Evolutionary conservation across 2,329 filamentous ascomycete species (phyloP).

Genomic region (Zymoseptoria tritici): DNA sequence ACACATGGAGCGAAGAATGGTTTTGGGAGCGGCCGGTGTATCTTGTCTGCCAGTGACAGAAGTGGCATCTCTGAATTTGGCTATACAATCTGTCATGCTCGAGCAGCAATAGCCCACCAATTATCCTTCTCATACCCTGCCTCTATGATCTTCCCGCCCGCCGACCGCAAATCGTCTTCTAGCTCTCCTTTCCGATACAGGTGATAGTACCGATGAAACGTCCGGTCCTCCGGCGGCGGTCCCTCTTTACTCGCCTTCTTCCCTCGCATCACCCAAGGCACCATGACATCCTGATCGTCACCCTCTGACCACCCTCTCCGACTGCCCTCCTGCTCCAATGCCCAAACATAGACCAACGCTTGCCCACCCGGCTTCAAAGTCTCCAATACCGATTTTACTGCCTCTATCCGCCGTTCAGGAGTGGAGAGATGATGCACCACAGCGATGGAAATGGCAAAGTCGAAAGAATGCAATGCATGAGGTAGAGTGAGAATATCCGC

Average conservation of each 20-base stretch:
- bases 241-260: constrained; percentile 27
- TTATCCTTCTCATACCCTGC: constrained; percentile 95
- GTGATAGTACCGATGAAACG: constrained; percentile 89
- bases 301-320: constrained; percentile 82
- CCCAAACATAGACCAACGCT: constrained; percentile 87
- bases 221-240: constrained; percentile 35
- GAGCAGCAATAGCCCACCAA: constrained; percentile 74
- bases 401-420: constrained; percentile 60
- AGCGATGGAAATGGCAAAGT: constrained; percentile 91
- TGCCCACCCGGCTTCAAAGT: constrained; percentile 49
- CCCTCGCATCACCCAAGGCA: constrained; percentile 75
- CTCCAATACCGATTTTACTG: constrained; percentile 62
- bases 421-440: constrained; percentile 93
- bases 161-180: constrained; percentile 66
- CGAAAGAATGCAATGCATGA: constrained; percentile 58
- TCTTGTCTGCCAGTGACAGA: neutral
- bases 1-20: neutral
- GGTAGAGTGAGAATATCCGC: constrained; percentile 81
- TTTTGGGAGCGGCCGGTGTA: neutral
- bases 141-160: constrained; percentile 67
- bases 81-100: neutral
- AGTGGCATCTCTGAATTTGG: neutral
- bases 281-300: constrained; percentile 82
- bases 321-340: constrained; percentile 81
- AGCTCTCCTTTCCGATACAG: constrained; percentile 82